Percentiles rank a stretch among this genome's conserved stretches.
Conservation (phyloP, 2,329 filamentous ascomycete genomes). For the Pestalotiopsis sp. region DNA sequence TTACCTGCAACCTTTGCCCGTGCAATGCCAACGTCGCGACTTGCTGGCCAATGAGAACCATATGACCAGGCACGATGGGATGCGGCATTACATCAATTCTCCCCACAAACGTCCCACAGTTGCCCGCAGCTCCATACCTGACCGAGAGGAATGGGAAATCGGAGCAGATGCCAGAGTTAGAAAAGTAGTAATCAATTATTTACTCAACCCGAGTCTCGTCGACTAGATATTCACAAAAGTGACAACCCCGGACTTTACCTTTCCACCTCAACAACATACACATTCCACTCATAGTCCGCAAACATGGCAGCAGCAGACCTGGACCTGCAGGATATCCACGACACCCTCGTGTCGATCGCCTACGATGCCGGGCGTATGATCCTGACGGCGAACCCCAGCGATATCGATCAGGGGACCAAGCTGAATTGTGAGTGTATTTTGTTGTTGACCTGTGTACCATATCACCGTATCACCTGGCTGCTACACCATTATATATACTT, state of each 20-base stretch:
- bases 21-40: background rate
- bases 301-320: conserved; percentile 50
- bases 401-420: conserved; percentile 61
- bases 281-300: conserved; percentile 10
- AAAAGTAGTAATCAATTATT: no score
- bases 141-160: background rate
- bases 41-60: background rate
- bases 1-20: background rate
- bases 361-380: conserved; percentile 69
- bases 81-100: conserved; percentile 6
- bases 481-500: no score
- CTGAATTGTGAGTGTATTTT: conserved; percentile 57
- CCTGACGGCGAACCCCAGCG: conserved; percentile 59
- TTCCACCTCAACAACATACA: background rate
- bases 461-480: rapidly evolving
- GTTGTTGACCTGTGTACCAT: no score
- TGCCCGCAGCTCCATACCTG: conserved; percentile 3
- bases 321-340: conserved; percentile 63
- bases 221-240: background rate
- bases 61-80: background rate
- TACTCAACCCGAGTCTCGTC: no score
- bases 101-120: conserved; percentile 11
- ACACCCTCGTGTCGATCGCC: conserved; percentile 62
- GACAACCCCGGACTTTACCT: background rate
- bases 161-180: background rate